phyloP scores from a whole-genome alignment of 2,329 filamentous ascomycete species.

The Pyricularia sp. region DNA sequence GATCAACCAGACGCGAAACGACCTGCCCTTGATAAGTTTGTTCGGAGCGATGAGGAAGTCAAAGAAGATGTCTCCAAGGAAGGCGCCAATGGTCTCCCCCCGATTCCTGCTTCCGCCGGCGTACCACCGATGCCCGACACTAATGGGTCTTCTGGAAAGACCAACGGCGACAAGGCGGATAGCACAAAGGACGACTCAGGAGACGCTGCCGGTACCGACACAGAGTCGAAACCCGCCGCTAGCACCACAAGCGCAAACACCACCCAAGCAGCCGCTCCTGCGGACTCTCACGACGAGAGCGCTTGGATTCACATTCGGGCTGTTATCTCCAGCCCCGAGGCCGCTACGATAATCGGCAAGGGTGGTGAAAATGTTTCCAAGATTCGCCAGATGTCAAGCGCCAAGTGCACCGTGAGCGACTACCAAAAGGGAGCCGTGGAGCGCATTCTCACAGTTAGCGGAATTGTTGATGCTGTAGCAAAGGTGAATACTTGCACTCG shows the following conservation, averaged over 20 bases:
- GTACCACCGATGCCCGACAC: conserved; percentile 26
- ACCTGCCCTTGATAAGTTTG: conserved; percentile 86
- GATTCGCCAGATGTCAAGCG: conserved; percentile 88
- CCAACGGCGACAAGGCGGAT: conserved; percentile 41
- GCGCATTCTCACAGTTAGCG: conserved; percentile 94
- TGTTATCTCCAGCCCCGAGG: conserved; percentile 94
- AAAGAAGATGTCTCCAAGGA: conserved; percentile 21
- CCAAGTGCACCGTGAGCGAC: conserved; percentile 98
- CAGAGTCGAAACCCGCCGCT: conserved; percentile 41
- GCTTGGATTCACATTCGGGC: conserved; percentile 96
- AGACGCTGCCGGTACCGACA: conserved; percentile 59
- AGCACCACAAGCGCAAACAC: conserved; percentile 28
- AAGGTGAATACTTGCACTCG: conserved; percentile 55
- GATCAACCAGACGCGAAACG: conserved; percentile 97
- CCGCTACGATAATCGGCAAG: conserved; percentile 96
- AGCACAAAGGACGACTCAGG: conserved; percentile 47
- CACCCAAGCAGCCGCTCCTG: conserved; percentile 30
- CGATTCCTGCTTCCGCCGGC: conserved; percentile 7
- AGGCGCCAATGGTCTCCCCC: conserved; percentile 21
- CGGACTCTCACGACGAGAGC: conserved; percentile 71
- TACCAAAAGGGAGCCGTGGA: conserved; percentile 96
- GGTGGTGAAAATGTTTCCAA: conserved; percentile 97
- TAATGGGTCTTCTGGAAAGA: conserved; percentile 39
- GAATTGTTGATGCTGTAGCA: conserved; percentile 89
- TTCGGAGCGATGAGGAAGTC: conserved; percentile 57